phyloP scores from a whole-genome alignment of 495 filamentous ascomycete species.

The Melanomma pulvis-pyrius region DNA sequence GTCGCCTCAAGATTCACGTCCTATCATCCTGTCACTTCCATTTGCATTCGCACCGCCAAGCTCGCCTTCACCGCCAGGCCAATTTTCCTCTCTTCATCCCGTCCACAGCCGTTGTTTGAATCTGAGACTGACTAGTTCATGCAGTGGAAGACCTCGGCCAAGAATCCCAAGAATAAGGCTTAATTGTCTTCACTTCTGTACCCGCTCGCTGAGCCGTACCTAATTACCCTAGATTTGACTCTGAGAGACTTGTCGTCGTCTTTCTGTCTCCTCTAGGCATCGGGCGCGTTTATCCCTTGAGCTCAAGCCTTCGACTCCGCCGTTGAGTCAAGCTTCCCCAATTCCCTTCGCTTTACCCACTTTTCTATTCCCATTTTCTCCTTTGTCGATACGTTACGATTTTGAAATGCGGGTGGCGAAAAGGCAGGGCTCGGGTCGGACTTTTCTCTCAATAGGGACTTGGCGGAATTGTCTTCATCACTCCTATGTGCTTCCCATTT shows the following conservation, averaged over 20 bases:
- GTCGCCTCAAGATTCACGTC: neutral
- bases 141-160: constrained; percentile 28
- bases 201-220: neutral
- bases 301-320: neutral
- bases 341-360: neutral
- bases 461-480: neutral
- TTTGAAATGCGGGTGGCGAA: neutral
- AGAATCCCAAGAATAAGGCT: constrained; percentile 31
- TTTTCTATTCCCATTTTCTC: neutral
- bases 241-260: neutral
- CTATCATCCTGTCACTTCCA: constrained; percentile 1
- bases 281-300: neutral
- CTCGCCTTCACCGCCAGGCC: neutral
- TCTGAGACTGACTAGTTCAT: constrained; percentile 17
- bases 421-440: neutral
- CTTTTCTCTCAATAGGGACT: neutral
- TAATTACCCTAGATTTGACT: neutral
- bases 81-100: neutral
- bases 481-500: neutral
- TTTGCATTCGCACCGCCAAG: neutral
- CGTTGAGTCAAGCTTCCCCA: neutral
- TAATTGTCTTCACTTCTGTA: neutral
- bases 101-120: neutral
- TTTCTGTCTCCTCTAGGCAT: neutral
- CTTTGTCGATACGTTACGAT: too few relatives aligned